Evolutionary conservation across 805 yeast species (phyloP).

Genomic region (Metschnikowia reukaufii): DNA sequence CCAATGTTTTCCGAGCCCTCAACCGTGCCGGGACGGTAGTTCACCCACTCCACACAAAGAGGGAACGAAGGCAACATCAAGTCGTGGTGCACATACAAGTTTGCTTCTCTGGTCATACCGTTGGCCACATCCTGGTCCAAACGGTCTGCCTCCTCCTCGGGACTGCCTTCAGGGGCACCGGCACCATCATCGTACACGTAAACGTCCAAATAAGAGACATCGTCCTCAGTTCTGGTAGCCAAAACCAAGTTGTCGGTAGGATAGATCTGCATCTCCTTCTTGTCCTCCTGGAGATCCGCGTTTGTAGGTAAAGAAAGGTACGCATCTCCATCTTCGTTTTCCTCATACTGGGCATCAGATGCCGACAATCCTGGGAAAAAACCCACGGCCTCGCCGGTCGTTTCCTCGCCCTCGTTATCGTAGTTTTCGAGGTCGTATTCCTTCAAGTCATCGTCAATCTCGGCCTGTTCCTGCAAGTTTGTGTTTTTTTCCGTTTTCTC

Average conservation of each 20-base stretch:
- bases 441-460: conserved; percentile 79
- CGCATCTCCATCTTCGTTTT: conserved; percentile 48
- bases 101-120: conserved; percentile 69
- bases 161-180: conserved; percentile 68
- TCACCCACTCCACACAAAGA: conserved; percentile 92
- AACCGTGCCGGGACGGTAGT: conserved; percentile 56
- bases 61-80: conserved; percentile 97
- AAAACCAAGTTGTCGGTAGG: conserved; percentile 88
- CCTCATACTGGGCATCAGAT: conserved; percentile 54
- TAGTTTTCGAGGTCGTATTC: conserved; percentile 86
- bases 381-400: conserved; percentile 57
- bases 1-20: conserved; percentile 51
- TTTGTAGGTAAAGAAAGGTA: conserved; percentile 63
- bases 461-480: conserved; percentile 52
- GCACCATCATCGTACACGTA: conserved; percentile 94
- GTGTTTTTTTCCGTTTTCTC: conserved; percentile 20
- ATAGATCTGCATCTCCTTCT: conserved; percentile 78
- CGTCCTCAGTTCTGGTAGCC: conserved; percentile 95
- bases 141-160: conserved; percentile 67
- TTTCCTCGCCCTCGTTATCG: conserved; percentile 54
- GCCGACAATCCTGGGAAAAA: conserved; percentile 72
- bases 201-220: conserved; percentile 85
- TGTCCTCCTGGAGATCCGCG: conserved; percentile 70
- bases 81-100: conserved; percentile 92
- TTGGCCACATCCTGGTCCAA: conserved; percentile 71